Evolutionary conservation across 1,139 yeast species (phyloP).

Genomic region (Kodamaea sp.): DNA sequence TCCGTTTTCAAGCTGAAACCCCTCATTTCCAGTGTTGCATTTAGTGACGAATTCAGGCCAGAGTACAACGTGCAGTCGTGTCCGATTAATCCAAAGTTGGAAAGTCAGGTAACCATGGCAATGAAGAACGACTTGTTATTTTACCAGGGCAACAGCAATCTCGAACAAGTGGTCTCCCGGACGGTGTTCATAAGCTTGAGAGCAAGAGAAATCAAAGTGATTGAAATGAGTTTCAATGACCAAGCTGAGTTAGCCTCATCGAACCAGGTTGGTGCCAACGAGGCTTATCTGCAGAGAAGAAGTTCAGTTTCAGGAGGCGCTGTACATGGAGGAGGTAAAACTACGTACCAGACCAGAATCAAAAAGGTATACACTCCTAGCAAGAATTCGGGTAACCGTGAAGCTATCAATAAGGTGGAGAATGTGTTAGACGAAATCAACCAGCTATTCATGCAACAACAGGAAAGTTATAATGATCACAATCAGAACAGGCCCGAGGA

Average conservation of each 20-base stretch:
- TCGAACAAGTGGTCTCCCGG: conserved; percentile 33
- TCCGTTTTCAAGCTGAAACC: conserved; percentile 13
- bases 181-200: conserved; percentile 51
- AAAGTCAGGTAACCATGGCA: conserved; percentile 48
- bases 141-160: conserved; percentile 40
- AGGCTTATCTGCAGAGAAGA: neutral
- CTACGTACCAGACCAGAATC: conserved; percentile 37
- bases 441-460: conserved; percentile 21
- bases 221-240: conserved; percentile 37
- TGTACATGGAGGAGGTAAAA: conserved; percentile 14
- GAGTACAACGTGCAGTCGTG: conserved; percentile 54
- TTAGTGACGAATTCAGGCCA: conserved; percentile 52
- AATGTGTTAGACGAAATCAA: conserved; percentile 28
- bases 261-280: neutral
- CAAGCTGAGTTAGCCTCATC: neutral
- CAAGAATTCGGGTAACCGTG: conserved; percentile 35
- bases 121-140: conserved; percentile 58
- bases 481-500: neutral
- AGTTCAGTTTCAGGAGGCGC: conserved; percentile 3
- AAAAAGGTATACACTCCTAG: conserved; percentile 38
- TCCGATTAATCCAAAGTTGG: conserved; percentile 51
- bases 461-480: conserved; percentile 4
- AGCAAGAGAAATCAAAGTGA: conserved; percentile 57
- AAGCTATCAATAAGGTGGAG: conserved; percentile 26
- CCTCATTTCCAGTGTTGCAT: conserved; percentile 45